A percentile compares a stretch with the other conserved stretches of the same genome.
Evolutionary conservation across 1,139 yeast species (phyloP).

Genomic region (Kodamaea suecica): DNA sequence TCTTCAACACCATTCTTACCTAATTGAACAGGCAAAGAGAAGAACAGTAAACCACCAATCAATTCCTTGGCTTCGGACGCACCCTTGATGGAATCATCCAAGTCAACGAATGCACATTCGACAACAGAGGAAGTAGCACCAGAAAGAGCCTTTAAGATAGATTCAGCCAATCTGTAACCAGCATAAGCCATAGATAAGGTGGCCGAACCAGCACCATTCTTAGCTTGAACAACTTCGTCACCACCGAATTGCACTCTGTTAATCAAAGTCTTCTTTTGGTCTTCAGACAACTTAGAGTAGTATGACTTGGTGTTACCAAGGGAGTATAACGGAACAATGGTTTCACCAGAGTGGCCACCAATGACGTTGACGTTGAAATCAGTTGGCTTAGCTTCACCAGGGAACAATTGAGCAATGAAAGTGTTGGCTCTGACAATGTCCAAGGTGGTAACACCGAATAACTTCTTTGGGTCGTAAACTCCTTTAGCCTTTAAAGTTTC

Average conservation of each 20-base stretch:
- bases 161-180: conserved; percentile 89
- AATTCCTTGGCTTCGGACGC: conserved; percentile 76
- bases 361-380: conserved; percentile 76
- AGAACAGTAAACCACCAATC: conserved; percentile 83
- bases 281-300: conserved; percentile 22
- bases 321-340: conserved; percentile 93
- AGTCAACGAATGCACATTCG: conserved; percentile 71
- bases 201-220: conserved; percentile 98
- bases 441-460: conserved; percentile 96
- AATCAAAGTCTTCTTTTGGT: conserved; percentile 55
- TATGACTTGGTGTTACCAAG: conserved; percentile 33
- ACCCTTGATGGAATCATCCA: conserved; percentile 42
- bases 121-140: conserved; percentile 44
- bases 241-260: conserved; percentile 98
- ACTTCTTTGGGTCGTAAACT: conserved; percentile 85
- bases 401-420: conserved; percentile 70
- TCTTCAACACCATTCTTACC: conserved; percentile 88
- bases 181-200: conserved; percentile 99
- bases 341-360: conserved; percentile 98
- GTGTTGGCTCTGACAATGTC: conserved; percentile 93
- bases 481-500: conserved; percentile 86
- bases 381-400: conserved; percentile 55
- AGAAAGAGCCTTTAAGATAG: conserved; percentile 76
- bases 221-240: conserved; percentile 98
- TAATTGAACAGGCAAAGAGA: conserved; percentile 87